Percentiles rank a stretch among this genome's conserved stretches.
These are phyloP conservation scores for Cairneyella variabilis DNA, from an alignment of 495 filamentous ascomycete genomes.

Conservation along the genomic window DNA sequence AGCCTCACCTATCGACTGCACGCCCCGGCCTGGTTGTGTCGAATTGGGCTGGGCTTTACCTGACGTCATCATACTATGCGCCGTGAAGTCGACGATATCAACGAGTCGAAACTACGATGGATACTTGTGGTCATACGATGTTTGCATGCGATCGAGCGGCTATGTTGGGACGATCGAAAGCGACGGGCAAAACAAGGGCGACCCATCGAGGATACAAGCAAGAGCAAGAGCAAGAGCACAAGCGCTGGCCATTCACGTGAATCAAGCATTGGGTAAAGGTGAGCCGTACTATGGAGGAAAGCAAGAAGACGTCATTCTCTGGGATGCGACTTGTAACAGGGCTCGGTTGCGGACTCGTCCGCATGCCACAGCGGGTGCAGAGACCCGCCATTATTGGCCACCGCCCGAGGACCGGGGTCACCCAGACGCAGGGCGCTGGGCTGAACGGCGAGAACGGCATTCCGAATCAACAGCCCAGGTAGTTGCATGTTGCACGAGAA, in stretches of 20 bases:
- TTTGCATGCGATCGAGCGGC: background rate
- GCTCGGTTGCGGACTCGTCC: background rate
- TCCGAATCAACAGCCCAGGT: no score
- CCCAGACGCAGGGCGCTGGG: no score
- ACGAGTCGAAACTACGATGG: background rate
- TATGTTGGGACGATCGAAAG: background rate
- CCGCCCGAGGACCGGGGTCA: no score
- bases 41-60: background rate
- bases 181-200: background rate
- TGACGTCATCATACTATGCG: background rate
- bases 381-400: background rate
- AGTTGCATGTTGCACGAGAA: no score
- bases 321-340: background rate
- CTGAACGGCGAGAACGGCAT: no score
- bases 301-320: background rate
- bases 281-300: background rate
- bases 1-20: background rate
- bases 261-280: background rate
- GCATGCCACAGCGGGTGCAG: background rate
- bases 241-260: background rate
- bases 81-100: background rate
- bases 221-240: no score
- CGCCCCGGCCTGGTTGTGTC: background rate
- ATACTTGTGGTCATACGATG: background rate
- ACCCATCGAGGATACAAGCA: background rate